These are phyloP conservation scores for Thermothielavioides terrestris DNA, from an alignment of 495 filamentous ascomycete genomes.

Conservation along the genomic window DNA sequence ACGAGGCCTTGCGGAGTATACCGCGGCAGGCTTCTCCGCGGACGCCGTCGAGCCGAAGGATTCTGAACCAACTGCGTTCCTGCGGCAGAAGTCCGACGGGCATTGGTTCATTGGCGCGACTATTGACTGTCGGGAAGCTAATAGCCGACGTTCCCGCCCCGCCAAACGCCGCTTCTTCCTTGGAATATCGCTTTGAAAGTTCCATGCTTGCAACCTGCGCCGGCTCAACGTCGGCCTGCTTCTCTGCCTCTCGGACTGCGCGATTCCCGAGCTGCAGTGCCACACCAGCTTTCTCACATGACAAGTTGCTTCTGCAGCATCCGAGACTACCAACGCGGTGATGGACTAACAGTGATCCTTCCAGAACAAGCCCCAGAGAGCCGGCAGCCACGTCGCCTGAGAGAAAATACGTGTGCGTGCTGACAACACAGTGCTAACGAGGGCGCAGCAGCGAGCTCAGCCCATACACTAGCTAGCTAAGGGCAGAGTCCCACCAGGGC, in stretches of 20 bases:
- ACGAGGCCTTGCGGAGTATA: neutral
- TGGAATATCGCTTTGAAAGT: neutral
- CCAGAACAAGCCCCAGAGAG: neutral
- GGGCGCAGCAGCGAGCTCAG: too few species aligned
- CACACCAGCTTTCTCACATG: neutral
- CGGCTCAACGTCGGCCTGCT: neutral
- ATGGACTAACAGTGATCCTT: neutral
- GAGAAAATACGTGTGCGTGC: neutral
- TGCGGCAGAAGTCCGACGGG: slow-evolving; percentile 4
- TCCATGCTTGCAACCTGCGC: too few species aligned
- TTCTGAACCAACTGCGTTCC: neutral
- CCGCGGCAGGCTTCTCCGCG: slow-evolving; percentile 2
- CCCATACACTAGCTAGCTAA: too few species aligned
- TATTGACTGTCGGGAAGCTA: neutral
- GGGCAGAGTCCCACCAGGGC: neutral
- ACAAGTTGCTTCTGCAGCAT: neutral
- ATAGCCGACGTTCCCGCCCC: slow-evolving; percentile 8
- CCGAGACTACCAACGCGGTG: neutral
- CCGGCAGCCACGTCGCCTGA: neutral
- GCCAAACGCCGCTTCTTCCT: neutral
- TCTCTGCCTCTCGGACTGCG: neutral
- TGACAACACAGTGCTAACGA: neutral
- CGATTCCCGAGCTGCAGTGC: neutral
- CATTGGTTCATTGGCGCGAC: slow-evolving; percentile 14
- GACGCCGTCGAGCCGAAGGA: neutral